Evolutionary conservation across 495 filamentous ascomycete species (phyloP).

Genomic region (Lasiosphaeria ovina): DNA sequence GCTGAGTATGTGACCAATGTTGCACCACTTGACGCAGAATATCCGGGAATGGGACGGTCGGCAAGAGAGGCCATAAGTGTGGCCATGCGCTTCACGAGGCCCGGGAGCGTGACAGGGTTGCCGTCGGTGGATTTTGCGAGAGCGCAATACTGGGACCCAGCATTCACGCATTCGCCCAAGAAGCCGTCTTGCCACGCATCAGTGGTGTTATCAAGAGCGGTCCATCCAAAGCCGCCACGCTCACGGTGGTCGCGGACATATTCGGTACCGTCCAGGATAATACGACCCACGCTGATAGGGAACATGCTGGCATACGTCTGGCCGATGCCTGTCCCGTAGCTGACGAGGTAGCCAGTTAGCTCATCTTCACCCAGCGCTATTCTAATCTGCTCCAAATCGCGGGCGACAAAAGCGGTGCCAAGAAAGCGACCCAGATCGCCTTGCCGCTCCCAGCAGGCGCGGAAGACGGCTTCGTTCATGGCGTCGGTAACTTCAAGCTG

Average conservation of each 20-base stretch:
- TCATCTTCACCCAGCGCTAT: slow-evolving; percentile 47
- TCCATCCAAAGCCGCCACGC: slow-evolving; percentile 45
- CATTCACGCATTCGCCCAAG: slow-evolving; percentile 46
- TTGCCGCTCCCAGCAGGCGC: slow-evolving; percentile 43
- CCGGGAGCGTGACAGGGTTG: slow-evolving; percentile 30
- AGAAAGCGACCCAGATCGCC: slow-evolving; percentile 44
- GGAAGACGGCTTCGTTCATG: slow-evolving; percentile 41
- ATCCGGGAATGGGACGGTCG: slow-evolving; percentile 34
- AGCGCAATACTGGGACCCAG: slow-evolving; percentile 42
- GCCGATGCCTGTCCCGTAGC: slow-evolving; percentile 67
- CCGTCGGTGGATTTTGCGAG: slow-evolving; percentile 34
- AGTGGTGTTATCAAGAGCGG: slow-evolving; percentile 46
- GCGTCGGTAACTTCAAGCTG: slow-evolving; percentile 43
- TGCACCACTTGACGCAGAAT: slow-evolving; percentile 36
- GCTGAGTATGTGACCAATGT: slow-evolving; percentile 44
- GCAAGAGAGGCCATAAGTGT: slow-evolving; percentile 34
- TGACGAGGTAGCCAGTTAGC: slow-evolving; percentile 63
- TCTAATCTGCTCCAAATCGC: slow-evolving; percentile 51
- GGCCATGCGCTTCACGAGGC: slow-evolving; percentile 37
- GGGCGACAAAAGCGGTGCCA: slow-evolving; percentile 43
- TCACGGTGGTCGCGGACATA: slow-evolving; percentile 48
- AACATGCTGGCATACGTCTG: slow-evolving; percentile 54
- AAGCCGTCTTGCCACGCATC: slow-evolving; percentile 49
- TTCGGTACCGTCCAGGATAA: slow-evolving; percentile 50
- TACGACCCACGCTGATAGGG: slow-evolving; percentile 44